Evolutionary conservation across 2,329 filamentous ascomycete genomes (phyloP).

Genomic region (Neonectria magnoliae): DNA sequence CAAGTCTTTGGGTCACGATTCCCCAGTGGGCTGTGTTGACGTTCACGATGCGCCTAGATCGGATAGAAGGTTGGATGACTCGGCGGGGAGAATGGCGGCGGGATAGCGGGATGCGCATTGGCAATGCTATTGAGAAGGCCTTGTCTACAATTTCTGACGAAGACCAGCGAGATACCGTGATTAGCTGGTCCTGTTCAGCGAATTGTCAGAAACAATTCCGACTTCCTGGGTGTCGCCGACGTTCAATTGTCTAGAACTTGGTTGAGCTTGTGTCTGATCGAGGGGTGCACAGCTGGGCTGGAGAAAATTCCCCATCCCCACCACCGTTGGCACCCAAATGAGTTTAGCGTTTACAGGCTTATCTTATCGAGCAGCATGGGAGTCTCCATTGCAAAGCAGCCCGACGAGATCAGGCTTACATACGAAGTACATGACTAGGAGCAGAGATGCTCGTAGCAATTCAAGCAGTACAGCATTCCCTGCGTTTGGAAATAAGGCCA

Average conservation of each 20-base stretch:
- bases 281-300: neutral
- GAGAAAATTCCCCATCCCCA: conserved; percentile 4
- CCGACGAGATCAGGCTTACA: no score
- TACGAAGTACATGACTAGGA: no score
- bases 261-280: neutral
- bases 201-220: no score
- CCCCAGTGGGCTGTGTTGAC: neutral
- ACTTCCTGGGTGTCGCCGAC: neutral
- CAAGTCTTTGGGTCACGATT: neutral
- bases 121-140: no score
- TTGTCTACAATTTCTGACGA: no score
- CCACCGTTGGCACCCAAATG: neutral
- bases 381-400: no score
- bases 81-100: neutral
- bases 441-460: no score
- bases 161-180: neutral
- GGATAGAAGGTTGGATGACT: neutral
- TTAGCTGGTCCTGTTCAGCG: neutral
- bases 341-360: neutral
- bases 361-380: neutral
- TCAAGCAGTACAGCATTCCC: neutral
- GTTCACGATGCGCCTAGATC: neutral
- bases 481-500: neutral
- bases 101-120: neutral
- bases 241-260: neutral